Base-by-base conservation (phyloP, 2,329 filamentous ascomycete species). In the Anthostomella pinea region DNA sequence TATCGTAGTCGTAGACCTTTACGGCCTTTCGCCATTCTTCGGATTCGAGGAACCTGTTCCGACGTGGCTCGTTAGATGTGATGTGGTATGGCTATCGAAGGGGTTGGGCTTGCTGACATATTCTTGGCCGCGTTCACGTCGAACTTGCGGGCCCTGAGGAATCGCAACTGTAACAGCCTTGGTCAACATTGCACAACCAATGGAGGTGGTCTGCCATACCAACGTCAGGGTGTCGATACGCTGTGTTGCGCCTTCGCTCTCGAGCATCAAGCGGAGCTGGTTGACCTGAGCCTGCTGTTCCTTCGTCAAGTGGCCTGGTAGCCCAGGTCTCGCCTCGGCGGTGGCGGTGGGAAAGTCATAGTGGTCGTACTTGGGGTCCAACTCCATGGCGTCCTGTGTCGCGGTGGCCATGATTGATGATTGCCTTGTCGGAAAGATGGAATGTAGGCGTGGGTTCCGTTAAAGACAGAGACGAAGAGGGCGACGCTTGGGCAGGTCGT, bases 91-190 rank as follows among this genome's bases (percentile, higher is more conserved):
- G 21, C 10, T 37, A 45, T 36, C 53, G 57, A 42, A n/a, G 39
- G 9, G 15, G n/a, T 18, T 17, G 8, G 23, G 28, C n/a, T n/a
- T 43, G 65, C 85, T 64, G 70, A 96, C 93, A 98, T 98, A 59
- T 83, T 69, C 78, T 95, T 93, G 51, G 89, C 66, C 19, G 79
- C 69, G 54, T 84, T 75, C 45, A 95, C 86, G 65, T 95, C 85
- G 65, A 96, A 98, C 75, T 97, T 97, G 60, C 93, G 81, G 38
- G 93, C 93, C 62, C 93, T 81, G 57, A 98, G 73, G 70, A 95
- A 96, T 60, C 90, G 84, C 60, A 96, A 72, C 82, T 89, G 52
- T 18, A 35, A 29, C 15, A 52, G 33, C 20, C 34, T 51, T 36
- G 42, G 48, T 36, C 10, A 16, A 7, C 23, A n/a, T 23, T 33